Percentiles rank a stretch among this genome's conserved stretches.
These are phyloP conservation scores for Fusarium zealandicum DNA, from an alignment of 2,329 filamentous ascomycete genomes.

Conservation along the genomic window DNA sequence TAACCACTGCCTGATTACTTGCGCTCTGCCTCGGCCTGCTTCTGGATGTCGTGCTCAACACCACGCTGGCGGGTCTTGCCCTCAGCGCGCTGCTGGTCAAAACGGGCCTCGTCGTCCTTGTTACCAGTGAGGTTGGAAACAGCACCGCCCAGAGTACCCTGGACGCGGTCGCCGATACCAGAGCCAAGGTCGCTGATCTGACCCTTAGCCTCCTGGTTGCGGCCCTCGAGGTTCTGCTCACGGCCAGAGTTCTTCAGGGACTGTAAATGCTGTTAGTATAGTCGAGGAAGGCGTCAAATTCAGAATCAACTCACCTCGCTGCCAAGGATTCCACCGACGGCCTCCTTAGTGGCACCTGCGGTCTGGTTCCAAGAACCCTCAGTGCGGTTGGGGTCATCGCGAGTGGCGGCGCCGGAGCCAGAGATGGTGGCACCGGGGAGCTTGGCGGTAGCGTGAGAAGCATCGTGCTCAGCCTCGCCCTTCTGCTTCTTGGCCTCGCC, in stretches of 20 bases:
- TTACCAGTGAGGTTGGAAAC: conserved; percentile 79
- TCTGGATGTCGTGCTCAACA: conserved; percentile 81
- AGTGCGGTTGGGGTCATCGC: conserved; percentile 75
- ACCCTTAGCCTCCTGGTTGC: conserved; percentile 82
- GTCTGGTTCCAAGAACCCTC: conserved; percentile 87
- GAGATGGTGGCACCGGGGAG: conserved; percentile 75
- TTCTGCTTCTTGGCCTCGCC: conserved; percentile 70
- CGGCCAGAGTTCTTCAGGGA: conserved; percentile 76
- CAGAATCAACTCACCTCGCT: conserved; percentile 62
- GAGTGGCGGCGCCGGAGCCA: conserved; percentile 71
- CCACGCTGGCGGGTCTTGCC: conserved; percentile 87
- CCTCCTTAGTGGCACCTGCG: conserved; percentile 84
- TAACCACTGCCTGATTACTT: conserved; percentile 15
- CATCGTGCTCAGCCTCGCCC: conserved; percentile 71
- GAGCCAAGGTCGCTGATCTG: conserved; percentile 76
- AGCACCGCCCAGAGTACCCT: conserved; percentile 74
- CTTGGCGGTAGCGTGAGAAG: conserved; percentile 78
- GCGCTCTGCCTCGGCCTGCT: conserved; percentile 64
- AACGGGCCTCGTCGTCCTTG: conserved; percentile 67
- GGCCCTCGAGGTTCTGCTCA: conserved; percentile 80
- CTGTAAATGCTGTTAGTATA: conserved; percentile 44
- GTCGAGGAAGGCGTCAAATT: background rate
- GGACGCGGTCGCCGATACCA: conserved; percentile 71
- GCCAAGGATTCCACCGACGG: conserved; percentile 77
- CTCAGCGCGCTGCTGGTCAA: conserved; percentile 74